A percentile compares a stretch with the other conserved stretches of the same genome.
Evolutionary conservation across 306 rosid genomes (phyloP).

Genomic region (Arachis stenosperma): DNA sequence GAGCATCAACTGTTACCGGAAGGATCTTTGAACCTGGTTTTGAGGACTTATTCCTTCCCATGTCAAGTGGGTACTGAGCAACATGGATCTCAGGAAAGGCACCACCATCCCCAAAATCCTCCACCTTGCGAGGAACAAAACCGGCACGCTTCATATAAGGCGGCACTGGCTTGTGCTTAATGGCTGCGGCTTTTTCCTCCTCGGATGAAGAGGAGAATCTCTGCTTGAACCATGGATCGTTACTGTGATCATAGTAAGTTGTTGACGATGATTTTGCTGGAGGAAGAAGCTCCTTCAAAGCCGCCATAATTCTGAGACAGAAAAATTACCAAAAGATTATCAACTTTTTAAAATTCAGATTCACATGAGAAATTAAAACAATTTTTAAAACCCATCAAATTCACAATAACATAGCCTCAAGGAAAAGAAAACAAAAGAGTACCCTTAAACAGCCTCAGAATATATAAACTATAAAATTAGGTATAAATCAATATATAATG

Average conservation of each 20-base stretch:
- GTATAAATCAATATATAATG: no score
- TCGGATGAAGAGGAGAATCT: constrained; percentile 66
- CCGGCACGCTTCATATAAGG: constrained; percentile 78
- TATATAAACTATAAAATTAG: no score
- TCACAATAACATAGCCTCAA: no score
- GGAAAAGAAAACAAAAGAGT: no score
- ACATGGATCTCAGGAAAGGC: constrained; percentile 90
- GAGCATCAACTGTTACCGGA: constrained; percentile 81
- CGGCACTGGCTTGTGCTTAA: constrained; percentile 63
- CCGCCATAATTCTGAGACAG: constrained; percentile 52
- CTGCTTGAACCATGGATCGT: constrained; percentile 94
- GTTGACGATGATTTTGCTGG: constrained; percentile 60
- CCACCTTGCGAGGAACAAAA: constrained; percentile 76
- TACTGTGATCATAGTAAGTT: constrained; percentile 71
- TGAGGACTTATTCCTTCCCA: constrained; percentile 66
- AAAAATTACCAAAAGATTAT: no score
- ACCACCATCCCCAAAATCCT: constrained; percentile 93
- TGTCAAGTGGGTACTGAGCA: constrained; percentile 88
- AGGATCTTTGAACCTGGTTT: constrained; percentile 76
- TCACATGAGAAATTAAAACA: no score
- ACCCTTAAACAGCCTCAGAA: no score
- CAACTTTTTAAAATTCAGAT: background rate
- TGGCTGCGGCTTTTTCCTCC: constrained; percentile 51
- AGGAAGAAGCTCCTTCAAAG: constrained; percentile 80
- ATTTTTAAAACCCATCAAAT: no score